Evolutionary conservation across 2,329 filamentous ascomycete genomes (phyloP), one percentile per base, ranked within the genome.

Genomic region (Fusarium sp.): DNA sequence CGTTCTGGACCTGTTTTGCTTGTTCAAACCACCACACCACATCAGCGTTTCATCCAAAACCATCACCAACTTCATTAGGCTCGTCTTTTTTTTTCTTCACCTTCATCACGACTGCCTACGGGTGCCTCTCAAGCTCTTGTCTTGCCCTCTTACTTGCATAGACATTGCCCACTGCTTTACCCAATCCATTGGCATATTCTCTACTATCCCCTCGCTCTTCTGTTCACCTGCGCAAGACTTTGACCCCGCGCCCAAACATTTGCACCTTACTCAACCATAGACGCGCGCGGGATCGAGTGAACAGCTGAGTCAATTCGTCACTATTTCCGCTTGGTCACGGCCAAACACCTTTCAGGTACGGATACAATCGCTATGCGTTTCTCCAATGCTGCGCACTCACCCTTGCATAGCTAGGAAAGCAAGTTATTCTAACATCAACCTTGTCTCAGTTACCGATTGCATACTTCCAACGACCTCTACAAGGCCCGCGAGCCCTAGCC

Each of bases 171-270:
- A 46, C 61, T 60, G 61, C 58, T 66, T 45, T 54, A 58, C 42
- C 58, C 56, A 44, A 66, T 52, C 62, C 58, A 72, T 72, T 73
- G 63, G 56, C 54, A 63, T 57, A 66, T 44, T 60, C 49, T 55
- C 56, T 63, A 43, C 45, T 53, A 33, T 56, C 62, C 43, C 44
- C 52, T 63, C 63, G 59, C 44, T 52, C 55, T 34, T 68, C 56
- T 55, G 50, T 46, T 58, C 48, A 31, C 39, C 48, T 36, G 33
- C 58, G 51, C 54, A 60, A 67, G 57, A 39, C 44, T 55, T 57
- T 56, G 38, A 72, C 72, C 72, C 72, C 72, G 72, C 71, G 71
- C 58, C 56, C 46, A 60, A 39, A 48, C 66, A 70, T 60, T 60
- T 51, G 58, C 61, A 65, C 53, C 44, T 63, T 70, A 58, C 28